These are phyloP conservation scores for Aristolochia contorta DNA, from an alignment of 164 flowering plant genomes.

Conservation along the genomic window DNA sequence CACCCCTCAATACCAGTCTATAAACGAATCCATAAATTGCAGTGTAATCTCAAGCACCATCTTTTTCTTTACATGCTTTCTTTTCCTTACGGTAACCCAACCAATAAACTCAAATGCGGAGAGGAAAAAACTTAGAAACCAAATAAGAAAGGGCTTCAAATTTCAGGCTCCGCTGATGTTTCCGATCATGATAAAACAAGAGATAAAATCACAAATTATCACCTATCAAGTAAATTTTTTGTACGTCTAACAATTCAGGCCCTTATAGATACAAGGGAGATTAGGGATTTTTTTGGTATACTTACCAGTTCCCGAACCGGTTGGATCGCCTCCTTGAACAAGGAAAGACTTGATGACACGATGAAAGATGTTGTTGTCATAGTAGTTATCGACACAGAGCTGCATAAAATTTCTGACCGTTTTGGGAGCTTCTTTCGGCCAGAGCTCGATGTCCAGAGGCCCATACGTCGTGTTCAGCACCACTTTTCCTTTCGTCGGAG, in stretches of 20 bases:
- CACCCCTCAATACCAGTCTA: too few relatives aligned
- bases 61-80: too few relatives aligned
- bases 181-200: too few relatives aligned
- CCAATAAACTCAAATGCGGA: too few relatives aligned
- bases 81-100: too few relatives aligned
- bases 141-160: too few relatives aligned
- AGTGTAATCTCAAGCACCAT: too few relatives aligned
- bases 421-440: constrained; percentile 98
- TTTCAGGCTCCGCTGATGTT: too few relatives aligned
- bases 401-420: constrained; percentile 89
- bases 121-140: too few relatives aligned
- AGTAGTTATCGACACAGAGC: constrained; percentile 88
- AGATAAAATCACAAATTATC: too few relatives aligned
- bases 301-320: constrained; percentile 78
- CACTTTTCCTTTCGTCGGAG: constrained; percentile 95
- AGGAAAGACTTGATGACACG: constrained; percentile 83
- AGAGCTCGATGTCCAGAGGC: constrained; percentile 84
- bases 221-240: neutral
- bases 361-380: constrained; percentile 79
- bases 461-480: constrained; percentile 67
- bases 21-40: too few relatives aligned
- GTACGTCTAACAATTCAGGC: too few relatives aligned
- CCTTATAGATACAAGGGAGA: neutral
- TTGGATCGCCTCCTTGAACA: constrained; percentile 92
- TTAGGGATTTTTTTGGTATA: neutral